A percentile compares a stretch with the other conserved stretches of the same genome.
Evolutionary conservation across 169 alveolate species (phyloP).

Genomic region (Plasmodium coatneyi): DNA sequence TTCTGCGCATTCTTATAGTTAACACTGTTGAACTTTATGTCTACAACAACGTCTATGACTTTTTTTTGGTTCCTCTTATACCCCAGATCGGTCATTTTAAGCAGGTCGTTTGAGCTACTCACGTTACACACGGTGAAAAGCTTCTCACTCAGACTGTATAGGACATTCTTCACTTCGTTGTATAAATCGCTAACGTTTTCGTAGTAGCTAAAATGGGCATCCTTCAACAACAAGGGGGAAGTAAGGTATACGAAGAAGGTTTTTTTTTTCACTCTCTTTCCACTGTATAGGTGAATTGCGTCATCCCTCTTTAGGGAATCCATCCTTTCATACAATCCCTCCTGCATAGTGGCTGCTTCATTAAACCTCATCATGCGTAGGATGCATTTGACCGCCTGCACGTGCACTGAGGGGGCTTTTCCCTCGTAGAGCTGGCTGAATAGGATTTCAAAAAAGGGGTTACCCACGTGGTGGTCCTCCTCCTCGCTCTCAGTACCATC

Average conservation of each 20-base stretch:
- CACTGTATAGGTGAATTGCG: not conserved
- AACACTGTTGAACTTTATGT: conserved; percentile 6
- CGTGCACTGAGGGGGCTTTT: conserved; percentile 13
- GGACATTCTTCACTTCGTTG: conserved; percentile 20
- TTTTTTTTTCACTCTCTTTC: not conserved
- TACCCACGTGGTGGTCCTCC: not conserved
- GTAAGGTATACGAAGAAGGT: conserved; percentile 11
- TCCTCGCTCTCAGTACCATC: not conserved
- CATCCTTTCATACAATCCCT: not conserved
- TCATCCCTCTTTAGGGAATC: not conserved
- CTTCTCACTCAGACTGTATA: conserved; percentile 16
- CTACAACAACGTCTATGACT: conserved; percentile 15
- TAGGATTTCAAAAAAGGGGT: conserved; percentile 4
- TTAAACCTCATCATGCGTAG: conserved; percentile 15
- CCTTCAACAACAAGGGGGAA: conserved; percentile 26
- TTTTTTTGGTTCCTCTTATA: conserved; percentile 1
- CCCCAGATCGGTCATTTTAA: conserved; percentile 37
- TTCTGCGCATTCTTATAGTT: conserved; percentile 28
- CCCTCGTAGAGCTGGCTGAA: conserved; percentile 26
- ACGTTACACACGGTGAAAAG: conserved; percentile 11
- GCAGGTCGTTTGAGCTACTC: conserved; percentile 4
- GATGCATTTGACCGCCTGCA: conserved; percentile 8
- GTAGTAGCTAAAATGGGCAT: conserved; percentile 10
- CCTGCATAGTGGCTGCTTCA: not conserved
- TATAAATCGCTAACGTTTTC: not conserved